phyloP scores from a whole-genome alignment of 1,139 yeast genomes.

The Blastobotrys malaysiensis region DNA sequence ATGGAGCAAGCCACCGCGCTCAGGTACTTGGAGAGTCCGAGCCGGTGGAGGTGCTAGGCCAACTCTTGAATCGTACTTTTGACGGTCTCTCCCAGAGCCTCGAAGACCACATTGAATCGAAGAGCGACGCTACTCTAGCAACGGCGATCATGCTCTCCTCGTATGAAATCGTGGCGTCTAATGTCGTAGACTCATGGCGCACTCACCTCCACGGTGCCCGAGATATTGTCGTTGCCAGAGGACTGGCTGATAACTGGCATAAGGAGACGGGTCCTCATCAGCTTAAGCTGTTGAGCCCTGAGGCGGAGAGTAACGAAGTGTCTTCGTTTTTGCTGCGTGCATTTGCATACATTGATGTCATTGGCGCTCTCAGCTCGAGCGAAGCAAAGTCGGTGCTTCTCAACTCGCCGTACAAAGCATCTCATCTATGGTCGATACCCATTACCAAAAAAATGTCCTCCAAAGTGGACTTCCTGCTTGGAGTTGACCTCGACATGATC shows the following conservation, averaged over 20 bases:
- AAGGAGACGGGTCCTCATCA: constrained; percentile 24
- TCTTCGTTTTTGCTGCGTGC: constrained; percentile 61
- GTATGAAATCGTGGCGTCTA: constrained; percentile 48
- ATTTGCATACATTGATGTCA: constrained; percentile 66
- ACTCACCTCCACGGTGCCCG: constrained; percentile 66
- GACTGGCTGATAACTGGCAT: constrained; percentile 32
- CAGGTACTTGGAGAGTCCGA: constrained; percentile 32
- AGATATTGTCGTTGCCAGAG: constrained; percentile 58
- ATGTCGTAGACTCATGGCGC: constrained; percentile 43
- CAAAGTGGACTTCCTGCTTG: constrained; percentile 50
- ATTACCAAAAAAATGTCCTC: constrained; percentile 7
- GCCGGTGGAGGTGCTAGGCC: constrained; percentile 46
- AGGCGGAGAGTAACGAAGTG: constrained; percentile 38
- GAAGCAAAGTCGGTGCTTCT: constrained; percentile 26
- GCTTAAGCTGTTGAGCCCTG: constrained; percentile 20
- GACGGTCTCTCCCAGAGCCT: constrained; percentile 50
- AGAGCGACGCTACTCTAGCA: constrained; percentile 63
- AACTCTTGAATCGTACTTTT: constrained; percentile 51
- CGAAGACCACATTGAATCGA: constrained; percentile 48
- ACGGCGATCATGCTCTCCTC: constrained; percentile 59
- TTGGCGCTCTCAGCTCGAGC: constrained; percentile 47
- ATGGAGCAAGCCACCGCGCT: constrained; percentile 51
- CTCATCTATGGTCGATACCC: constrained; percentile 27
- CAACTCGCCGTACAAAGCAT: constrained; percentile 16
- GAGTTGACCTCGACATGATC: constrained; percentile 48